phyloP scores from a whole-genome alignment of 352 stramenopile species.

The Phytophthora agathidicida region DNA sequence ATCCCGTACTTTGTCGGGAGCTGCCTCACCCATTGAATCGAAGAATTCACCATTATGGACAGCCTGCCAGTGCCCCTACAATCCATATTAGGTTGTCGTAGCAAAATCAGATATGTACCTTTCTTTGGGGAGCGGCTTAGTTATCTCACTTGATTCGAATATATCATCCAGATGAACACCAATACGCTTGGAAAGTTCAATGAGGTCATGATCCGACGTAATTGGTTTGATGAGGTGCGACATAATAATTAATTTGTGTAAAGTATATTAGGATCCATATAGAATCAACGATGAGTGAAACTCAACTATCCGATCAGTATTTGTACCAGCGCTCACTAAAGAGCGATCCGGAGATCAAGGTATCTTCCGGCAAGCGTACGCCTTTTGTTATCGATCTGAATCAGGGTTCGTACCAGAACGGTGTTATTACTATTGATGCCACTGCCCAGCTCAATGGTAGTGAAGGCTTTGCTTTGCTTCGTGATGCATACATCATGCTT shows the following conservation, averaged over 20 bases:
- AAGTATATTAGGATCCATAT: slow-evolving; percentile 17
- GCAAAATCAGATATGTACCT: slow-evolving; percentile 16
- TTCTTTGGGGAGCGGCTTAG: not conserved
- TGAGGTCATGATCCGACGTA: slow-evolving; percentile 7
- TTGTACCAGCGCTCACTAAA: slow-evolving; percentile 10
- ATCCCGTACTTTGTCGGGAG: slow-evolving; percentile 9
- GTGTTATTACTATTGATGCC: slow-evolving; percentile 14
- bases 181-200: slow-evolving; percentile 6
- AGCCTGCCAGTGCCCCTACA: slow-evolving; percentile 17
- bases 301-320: slow-evolving; percentile 16
- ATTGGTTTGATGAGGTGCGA: not conserved
- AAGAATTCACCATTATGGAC: slow-evolving; percentile 17
- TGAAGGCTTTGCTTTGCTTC: slow-evolving; percentile 6
- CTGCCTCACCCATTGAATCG: slow-evolving; percentile 20
- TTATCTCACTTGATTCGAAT: slow-evolving; percentile 22
- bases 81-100: slow-evolving; percentile 2
- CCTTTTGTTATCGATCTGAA: slow-evolving; percentile 12
- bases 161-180: slow-evolving; percentile 9
- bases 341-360: no score
- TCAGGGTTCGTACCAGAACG: slow-evolving; percentile 10
- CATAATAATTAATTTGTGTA: slow-evolving; percentile 9
- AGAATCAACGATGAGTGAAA: slow-evolving; percentile 13
- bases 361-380: not conserved
- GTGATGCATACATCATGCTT: slow-evolving; percentile 9
- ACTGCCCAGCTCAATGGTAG: slow-evolving; percentile 9